Evolutionary conservation across 169 alveolate species (phyloP), one percentile per base, ranked within the genome.

Genomic region (Plasmodium inui): DNA sequence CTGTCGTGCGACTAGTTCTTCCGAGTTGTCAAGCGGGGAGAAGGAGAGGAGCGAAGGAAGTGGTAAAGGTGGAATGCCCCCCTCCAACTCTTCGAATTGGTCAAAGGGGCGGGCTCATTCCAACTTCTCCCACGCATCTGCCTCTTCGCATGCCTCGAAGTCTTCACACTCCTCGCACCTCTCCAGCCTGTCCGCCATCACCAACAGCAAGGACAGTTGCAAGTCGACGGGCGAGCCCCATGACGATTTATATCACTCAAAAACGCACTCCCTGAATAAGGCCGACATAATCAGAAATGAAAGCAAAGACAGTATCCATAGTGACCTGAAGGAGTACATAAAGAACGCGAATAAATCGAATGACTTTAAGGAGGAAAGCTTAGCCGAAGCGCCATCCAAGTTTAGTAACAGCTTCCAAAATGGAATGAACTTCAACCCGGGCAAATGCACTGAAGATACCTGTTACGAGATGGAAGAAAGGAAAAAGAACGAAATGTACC

Each of bases 401-500:
- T 5, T 37, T 44, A 41, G 82, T 46, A 34, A 67, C 57, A 74
- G 30, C 61, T 32, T 37, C 41, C 19, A 82, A 17, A 82, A 41
- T 10, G 26, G 34, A 17, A 44, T 14, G 79, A 30, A 30, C 10
- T 34, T 7, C 3, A 26, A 17, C 41, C n/a, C 72, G 12, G 55
- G 3, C 44, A 81, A 5, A 34, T 14, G 44, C 53, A 37, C 37
- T 37, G 70, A 83, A 37, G 74, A 57, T 30, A 46, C 44, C 19
- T 74, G 3, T 30, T 44, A 41, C 26, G 34, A 57, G 28, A 26
- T 41, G 71, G 89, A 79, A 89, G 83, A 89, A 73, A 89, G 72
- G 50, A 89, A 71, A 78, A 89, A 61, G 82, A 78, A 89, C 73
- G 82, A 89, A 89, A 79, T 89, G 46, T 19, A 89, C 30, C 70